Conservation (phyloP, 306 rosid genomes). For the Sophora flavescens region DNA sequence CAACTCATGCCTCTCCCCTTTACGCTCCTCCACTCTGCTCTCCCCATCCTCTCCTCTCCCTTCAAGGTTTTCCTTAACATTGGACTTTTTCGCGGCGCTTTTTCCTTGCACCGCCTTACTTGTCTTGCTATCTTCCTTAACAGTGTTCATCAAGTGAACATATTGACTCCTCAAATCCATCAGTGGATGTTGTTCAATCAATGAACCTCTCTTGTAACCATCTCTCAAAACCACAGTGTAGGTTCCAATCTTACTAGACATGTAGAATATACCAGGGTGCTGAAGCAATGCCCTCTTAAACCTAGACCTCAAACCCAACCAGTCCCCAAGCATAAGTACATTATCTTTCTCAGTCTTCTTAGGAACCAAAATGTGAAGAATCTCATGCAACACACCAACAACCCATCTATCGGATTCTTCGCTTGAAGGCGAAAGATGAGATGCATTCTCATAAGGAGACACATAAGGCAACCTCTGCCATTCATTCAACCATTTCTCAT, state of each 20-base stretch:
- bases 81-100: constrained; percentile 47
- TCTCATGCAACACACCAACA: constrained; percentile 81
- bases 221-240: constrained; percentile 79
- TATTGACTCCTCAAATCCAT: constrained; percentile 70
- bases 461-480: constrained; percentile 84
- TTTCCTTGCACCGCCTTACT: constrained; percentile 46
- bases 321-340: constrained; percentile 70
- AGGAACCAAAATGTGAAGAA: constrained; percentile 75
- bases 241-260: constrained; percentile 74
- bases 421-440: constrained; percentile 57
- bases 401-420: constrained; percentile 84
- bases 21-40: constrained; percentile 46
- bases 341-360: constrained; percentile 79
- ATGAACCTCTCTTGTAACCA: constrained; percentile 82
- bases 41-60: constrained; percentile 41
- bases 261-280: constrained; percentile 84
- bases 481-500: constrained; percentile 76
- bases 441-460: constrained; percentile 79
- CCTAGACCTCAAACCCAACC: constrained; percentile 77
- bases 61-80: constrained; percentile 16
- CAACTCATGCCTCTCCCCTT: constrained; percentile 42
- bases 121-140: constrained; percentile 56
- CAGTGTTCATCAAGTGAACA: constrained; percentile 71
- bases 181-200: constrained; percentile 59
- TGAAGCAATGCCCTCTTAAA: constrained; percentile 75